Evolutionary conservation across 352 stramenopile species (phyloP).

Genomic region (Blastocystis sp.): DNA sequence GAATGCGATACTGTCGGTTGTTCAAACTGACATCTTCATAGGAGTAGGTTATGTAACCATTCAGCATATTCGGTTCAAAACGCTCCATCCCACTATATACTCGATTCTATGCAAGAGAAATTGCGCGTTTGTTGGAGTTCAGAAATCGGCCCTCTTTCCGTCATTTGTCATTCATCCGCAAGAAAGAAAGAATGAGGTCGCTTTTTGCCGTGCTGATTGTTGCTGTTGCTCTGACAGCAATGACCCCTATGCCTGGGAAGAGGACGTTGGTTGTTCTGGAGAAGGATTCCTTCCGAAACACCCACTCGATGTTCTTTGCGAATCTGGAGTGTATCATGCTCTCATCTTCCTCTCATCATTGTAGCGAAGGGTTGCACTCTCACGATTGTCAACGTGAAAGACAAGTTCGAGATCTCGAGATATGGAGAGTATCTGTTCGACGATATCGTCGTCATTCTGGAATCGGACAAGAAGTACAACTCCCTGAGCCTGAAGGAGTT

Average conservation of each 20-base stretch:
- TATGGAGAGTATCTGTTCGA: constrained; percentile 83
- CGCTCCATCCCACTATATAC: background rate
- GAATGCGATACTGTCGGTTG: background rate
- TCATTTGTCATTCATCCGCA: background rate
- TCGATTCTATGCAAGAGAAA: background rate
- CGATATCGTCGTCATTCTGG: constrained; percentile 82
- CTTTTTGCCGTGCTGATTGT: constrained; percentile 22
- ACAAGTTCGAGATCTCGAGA: constrained; percentile 73
- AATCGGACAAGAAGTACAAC: constrained; percentile 76
- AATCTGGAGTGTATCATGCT: constrained; percentile 17
- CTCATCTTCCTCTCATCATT: background rate
- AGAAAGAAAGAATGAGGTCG: constrained; percentile 21
- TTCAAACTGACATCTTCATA: background rate
- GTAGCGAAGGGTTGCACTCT: constrained; percentile 34
- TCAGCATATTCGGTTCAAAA: background rate
- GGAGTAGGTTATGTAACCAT: background rate
- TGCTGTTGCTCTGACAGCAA: background rate
- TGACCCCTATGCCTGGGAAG: constrained; percentile 32
- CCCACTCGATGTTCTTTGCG: constrained; percentile 40
- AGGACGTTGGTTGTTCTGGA: constrained; percentile 34
- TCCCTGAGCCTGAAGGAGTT: constrained; percentile 74
- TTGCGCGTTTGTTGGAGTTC: background rate
- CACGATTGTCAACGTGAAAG: constrained; percentile 9
- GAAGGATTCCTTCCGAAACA: background rate
- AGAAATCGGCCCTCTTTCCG: background rate